Conservation (phyloP, 2,329 filamentous ascomycete genomes). For the Sporothrix globosa region DNA sequence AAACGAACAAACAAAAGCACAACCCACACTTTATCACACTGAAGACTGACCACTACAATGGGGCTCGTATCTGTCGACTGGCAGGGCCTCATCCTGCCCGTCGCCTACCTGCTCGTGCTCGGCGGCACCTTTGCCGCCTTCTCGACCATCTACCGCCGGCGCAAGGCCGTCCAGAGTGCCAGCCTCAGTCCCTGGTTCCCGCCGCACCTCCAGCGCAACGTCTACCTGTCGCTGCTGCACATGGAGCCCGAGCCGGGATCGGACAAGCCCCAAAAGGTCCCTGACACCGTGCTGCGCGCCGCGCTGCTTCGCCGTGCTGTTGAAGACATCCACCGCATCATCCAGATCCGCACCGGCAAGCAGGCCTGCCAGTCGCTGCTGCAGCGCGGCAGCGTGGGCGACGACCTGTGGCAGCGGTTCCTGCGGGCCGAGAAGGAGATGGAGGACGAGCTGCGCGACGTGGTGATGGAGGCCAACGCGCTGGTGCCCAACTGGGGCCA, state of each 20-base stretch:
- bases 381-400: slow-evolving; percentile 89
- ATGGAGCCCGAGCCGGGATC: slow-evolving; percentile 60
- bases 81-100: slow-evolving; percentile 81
- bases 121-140: slow-evolving; percentile 89
- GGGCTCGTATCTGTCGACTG: slow-evolving; percentile 64
- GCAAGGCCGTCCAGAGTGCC: slow-evolving; percentile 81
- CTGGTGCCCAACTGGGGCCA: slow-evolving; percentile 88
- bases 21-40: not conserved
- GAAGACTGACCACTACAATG: slow-evolving; percentile 45
- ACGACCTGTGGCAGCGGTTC: slow-evolving; percentile 95
- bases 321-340: slow-evolving; percentile 90
- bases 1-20: slow-evolving; percentile 3
- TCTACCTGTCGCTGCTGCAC: slow-evolving; percentile 92
- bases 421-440: slow-evolving; percentile 93
- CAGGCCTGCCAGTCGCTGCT: slow-evolving; percentile 80
- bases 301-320: slow-evolving; percentile 86
- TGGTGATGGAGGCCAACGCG: slow-evolving; percentile 93
- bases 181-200: slow-evolving; percentile 94
- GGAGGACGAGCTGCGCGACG: slow-evolving; percentile 92
- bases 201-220: slow-evolving; percentile 84
- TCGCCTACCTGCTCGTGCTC: slow-evolving; percentile 87
- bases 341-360: slow-evolving; percentile 86
- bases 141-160: slow-evolving; percentile 87
- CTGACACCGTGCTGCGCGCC: slow-evolving; percentile 83
- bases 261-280: slow-evolving; percentile 66